Conservation (phyloP, 805 yeast species). For the Lipomyces mesembrius region DNA sequence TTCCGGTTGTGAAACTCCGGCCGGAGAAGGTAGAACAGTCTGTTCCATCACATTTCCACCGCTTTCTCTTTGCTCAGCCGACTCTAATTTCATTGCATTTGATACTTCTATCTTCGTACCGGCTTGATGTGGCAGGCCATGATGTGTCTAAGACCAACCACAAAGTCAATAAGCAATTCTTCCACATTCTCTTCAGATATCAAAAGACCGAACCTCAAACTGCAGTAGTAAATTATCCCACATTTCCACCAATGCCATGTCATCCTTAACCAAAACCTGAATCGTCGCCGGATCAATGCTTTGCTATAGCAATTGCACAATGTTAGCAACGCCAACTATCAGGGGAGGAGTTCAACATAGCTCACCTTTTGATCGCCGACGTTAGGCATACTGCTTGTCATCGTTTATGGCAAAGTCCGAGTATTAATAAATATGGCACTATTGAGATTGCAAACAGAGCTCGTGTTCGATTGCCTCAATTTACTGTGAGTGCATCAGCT, state of each 20-base stretch:
- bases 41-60: not conserved
- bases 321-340: not conserved
- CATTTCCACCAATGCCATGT: conserved; percentile 14
- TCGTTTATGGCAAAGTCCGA: not conserved
- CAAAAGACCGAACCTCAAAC: conserved; percentile 17
- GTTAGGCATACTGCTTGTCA: not conserved
- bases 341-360: too few relatives aligned
- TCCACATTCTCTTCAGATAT: not conserved
- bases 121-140: conserved; percentile 4
- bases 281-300: not conserved
- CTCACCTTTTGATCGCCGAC: not conserved
- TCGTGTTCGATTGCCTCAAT: too few relatives aligned
- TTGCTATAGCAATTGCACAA: not conserved
- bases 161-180: not conserved
- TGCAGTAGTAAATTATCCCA: conserved; percentile 18
- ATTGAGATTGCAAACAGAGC: not conserved
- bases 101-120: not conserved
- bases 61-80: not conserved
- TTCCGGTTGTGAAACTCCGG: not conserved
- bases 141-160: not conserved
- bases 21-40: not conserved
- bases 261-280: conserved; percentile 2
- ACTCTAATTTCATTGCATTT: not conserved
- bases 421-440: not conserved
- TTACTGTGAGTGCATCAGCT: too few relatives aligned